These are phyloP conservation scores for Cymbopogon citratus DNA, from an alignment of 176 grass and related monocot species.

Conservation along the genomic window DNA sequence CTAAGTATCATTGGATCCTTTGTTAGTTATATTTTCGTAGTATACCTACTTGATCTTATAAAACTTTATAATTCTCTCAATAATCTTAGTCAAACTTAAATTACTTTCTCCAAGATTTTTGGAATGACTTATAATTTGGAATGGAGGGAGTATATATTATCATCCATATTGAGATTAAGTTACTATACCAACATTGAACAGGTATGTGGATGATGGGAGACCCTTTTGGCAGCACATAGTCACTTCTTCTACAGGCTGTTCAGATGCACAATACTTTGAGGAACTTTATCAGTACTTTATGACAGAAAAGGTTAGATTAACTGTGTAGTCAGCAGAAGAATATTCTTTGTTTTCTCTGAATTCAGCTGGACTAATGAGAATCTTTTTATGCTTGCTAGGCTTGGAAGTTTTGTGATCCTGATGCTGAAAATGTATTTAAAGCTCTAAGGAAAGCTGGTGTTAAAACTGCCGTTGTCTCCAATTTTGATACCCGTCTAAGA, in stretches of 20 bases:
- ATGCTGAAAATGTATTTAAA: constrained; percentile 68
- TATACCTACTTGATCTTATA: no score
- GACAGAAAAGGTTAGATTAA: constrained; percentile 60
- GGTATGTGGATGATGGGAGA: constrained; percentile 83
- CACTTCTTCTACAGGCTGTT: constrained; percentile 74
- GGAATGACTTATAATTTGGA: no score
- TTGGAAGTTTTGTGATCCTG: constrained; percentile 70
- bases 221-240: constrained; percentile 80
- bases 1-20: no score
- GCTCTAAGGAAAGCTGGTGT: constrained; percentile 67
- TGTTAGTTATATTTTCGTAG: no score
- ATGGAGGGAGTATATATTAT: background rate
- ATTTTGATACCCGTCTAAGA: constrained; percentile 73
- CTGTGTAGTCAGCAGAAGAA: background rate
- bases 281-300: constrained; percentile 79
- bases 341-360: background rate
- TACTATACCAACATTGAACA: constrained; percentile 19
- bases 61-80: no score
- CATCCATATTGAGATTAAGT: background rate
- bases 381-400: constrained; percentile 49
- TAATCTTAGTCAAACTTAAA: no score
- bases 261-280: constrained; percentile 72
- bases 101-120: no score
- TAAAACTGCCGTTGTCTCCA: constrained; percentile 70
- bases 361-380: constrained; percentile 1